These are phyloP conservation scores for Hypholoma sublateritium DNA, from an alignment of 768 basidiomycete species.

Conservation along the genomic window DNA sequence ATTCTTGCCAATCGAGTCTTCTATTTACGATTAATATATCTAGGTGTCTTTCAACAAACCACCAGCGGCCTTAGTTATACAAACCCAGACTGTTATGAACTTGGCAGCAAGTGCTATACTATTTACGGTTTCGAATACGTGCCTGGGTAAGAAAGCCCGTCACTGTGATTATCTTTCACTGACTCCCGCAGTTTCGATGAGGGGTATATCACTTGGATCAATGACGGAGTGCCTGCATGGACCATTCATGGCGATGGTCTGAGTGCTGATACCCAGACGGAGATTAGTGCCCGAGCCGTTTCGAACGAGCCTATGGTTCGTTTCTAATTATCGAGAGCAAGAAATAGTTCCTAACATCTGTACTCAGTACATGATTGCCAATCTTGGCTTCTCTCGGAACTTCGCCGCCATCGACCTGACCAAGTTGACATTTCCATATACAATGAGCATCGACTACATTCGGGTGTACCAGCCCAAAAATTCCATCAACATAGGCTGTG, in stretches of 20 bases:
- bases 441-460: slow-evolving; percentile 78
- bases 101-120: slow-evolving; percentile 26
- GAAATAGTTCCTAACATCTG: not conserved
- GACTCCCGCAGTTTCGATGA: slow-evolving; percentile 22
- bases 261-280: slow-evolving; percentile 43
- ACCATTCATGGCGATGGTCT: slow-evolving; percentile 60
- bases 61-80: slow-evolving; percentile 65
- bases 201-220: slow-evolving; percentile 75
- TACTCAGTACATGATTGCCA: slow-evolving; percentile 48
- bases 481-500: slow-evolving; percentile 73
- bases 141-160: slow-evolving; percentile 34
- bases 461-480: slow-evolving; percentile 79
- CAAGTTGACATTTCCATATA: slow-evolving; percentile 61
- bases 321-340: not conserved
- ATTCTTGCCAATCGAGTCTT: slow-evolving; percentile 4
- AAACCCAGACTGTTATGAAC: slow-evolving; percentile 66
- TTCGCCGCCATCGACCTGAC: slow-evolving; percentile 66
- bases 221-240: slow-evolving; percentile 62
- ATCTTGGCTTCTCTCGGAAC: slow-evolving; percentile 76
- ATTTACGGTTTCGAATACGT: slow-evolving; percentile 51
- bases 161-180: not conserved
- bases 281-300: slow-evolving; percentile 63
- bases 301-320: slow-evolving; percentile 76
- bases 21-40: slow-evolving; percentile 25
- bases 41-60: slow-evolving; percentile 63